Evolutionary conservation across 345 rosid species (phyloP).

Genomic region (Toxicodendron radicans): DNA sequence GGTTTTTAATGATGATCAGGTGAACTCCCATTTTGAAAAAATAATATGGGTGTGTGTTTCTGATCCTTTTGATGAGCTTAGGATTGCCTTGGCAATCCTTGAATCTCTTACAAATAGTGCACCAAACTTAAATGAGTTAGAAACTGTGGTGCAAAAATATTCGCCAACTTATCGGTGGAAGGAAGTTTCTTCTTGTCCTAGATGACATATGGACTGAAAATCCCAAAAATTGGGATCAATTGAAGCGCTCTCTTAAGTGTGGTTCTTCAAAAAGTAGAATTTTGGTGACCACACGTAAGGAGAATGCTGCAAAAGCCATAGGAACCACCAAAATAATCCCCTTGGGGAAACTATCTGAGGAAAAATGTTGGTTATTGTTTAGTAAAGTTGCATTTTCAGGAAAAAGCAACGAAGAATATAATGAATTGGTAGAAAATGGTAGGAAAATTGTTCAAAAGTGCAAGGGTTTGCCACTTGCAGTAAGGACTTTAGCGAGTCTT

Average conservation of each 20-base stretch:
- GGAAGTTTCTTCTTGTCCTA: slow-evolving; percentile 20
- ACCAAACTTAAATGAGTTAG: background rate
- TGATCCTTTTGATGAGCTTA: slow-evolving; percentile 1
- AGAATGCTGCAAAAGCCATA: background rate
- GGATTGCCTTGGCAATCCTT: slow-evolving; percentile 23
- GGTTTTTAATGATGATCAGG: background rate
- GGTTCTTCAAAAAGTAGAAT: slow-evolving; percentile 18
- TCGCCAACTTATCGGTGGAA: slow-evolving; percentile 3
- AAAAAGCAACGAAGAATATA: background rate
- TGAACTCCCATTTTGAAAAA: background rate
- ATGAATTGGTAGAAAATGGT: background rate
- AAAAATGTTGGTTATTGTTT: background rate
- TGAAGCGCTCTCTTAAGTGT: slow-evolving; percentile 6
- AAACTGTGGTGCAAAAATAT: slow-evolving; percentile 2
- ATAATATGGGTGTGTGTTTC: slow-evolving; percentile 10
- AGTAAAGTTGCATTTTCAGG: background rate
- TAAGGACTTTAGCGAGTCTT: slow-evolving; percentile 4
- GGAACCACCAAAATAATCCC: background rate
- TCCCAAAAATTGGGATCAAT: slow-evolving; percentile 16
- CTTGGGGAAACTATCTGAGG: background rate
- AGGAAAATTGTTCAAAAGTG: background rate
- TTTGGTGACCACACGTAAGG: slow-evolving; percentile 21
- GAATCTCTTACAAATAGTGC: slow-evolving; percentile 6
- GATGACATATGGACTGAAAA: slow-evolving; percentile 32
- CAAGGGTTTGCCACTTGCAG: background rate